A percentile compares a stretch with the other conserved stretches of the same genome.
These are phyloP conservation scores for Coemansia asiatica DNA, from an alignment of 192 early-diverging fungal genomes.

Conservation along the genomic window DNA sequence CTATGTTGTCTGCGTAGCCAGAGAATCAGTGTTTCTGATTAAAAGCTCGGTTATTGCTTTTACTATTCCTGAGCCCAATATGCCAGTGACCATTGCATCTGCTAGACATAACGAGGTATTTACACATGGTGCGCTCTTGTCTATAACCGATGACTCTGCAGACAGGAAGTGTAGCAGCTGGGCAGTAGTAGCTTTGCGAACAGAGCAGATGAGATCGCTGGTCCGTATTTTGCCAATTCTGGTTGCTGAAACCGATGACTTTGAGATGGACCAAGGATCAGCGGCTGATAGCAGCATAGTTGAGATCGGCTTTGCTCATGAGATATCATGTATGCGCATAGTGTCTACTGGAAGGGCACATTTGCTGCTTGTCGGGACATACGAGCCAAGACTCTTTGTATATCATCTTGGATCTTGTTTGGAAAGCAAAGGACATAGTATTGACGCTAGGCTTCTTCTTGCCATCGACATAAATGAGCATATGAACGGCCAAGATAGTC, in stretches of 20 bases:
- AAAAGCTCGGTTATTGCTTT: neutral
- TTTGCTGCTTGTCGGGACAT: constrained; percentile 22
- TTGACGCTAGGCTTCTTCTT: neutral
- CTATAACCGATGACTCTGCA: neutral
- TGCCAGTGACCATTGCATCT: neutral
- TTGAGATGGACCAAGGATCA: neutral
- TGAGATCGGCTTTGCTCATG: constrained; percentile 14
- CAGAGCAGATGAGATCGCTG: neutral
- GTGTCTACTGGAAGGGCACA: constrained; percentile 10
- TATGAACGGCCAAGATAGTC: neutral
- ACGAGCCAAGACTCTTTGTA: constrained; percentile 13
- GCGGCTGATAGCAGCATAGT: neutral
- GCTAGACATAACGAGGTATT: constrained; percentile 9
- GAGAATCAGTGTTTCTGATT: neutral
- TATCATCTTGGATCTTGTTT: neutral
- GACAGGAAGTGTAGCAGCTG: neutral
- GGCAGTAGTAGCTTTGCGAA: constrained; percentile 8
- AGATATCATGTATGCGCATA: constrained; percentile 28
- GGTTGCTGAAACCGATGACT: neutral
- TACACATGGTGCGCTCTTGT: constrained; percentile 18
- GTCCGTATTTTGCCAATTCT: constrained; percentile 2
- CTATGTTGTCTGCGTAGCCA: constrained; percentile 21
- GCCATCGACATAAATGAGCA: neutral
- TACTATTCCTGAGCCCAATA: neutral
- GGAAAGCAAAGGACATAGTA: neutral